Conservation (phyloP, 2,329 filamentous ascomycete genomes). For the Colletotrichum sp. region DNA sequence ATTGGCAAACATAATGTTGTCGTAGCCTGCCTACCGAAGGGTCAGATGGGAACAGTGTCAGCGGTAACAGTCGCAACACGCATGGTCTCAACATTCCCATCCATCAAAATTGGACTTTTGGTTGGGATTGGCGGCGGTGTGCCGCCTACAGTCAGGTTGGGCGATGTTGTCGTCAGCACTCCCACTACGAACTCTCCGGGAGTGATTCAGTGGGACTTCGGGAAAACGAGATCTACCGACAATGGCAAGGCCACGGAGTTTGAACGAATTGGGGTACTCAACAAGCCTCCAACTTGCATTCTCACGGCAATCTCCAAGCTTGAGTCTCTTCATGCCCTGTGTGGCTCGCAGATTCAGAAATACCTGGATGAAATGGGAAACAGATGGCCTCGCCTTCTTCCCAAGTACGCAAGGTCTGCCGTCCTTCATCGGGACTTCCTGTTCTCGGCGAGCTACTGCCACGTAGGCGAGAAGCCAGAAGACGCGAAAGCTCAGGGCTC, state of each 20-base stretch:
- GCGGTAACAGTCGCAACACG: constrained; percentile 4
- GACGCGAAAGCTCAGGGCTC: not conserved
- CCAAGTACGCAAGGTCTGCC: not conserved
- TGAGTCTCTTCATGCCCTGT: constrained; percentile 1
- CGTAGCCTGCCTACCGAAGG: constrained; percentile 27
- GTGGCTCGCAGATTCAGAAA: constrained; percentile 6
- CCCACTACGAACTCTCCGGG: not conserved
- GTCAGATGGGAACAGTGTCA: constrained; percentile 19
- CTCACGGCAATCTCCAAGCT: constrained; percentile 4
- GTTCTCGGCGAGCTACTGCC: not conserved
- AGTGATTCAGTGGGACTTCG: constrained; percentile 23
- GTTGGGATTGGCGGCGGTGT: constrained; percentile 31
- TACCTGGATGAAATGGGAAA: not conserved
- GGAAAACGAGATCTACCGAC: not conserved
- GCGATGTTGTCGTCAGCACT: constrained; percentile 22
- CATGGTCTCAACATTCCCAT: not conserved
- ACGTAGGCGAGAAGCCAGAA: not conserved
- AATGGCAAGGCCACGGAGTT: not conserved
- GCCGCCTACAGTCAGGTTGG: constrained; percentile 15
- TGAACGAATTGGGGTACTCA: constrained; percentile 4
- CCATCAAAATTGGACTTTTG: constrained; percentile 15
- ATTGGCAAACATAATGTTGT: constrained; percentile 30
- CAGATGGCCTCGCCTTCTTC: not conserved
- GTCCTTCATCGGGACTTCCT: not conserved
- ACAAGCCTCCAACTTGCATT: constrained; percentile 3